These are phyloP conservation scores for Alternaria sp. DNA, from an alignment of 2,329 filamentous ascomycete species.

Conservation along the genomic window DNA sequence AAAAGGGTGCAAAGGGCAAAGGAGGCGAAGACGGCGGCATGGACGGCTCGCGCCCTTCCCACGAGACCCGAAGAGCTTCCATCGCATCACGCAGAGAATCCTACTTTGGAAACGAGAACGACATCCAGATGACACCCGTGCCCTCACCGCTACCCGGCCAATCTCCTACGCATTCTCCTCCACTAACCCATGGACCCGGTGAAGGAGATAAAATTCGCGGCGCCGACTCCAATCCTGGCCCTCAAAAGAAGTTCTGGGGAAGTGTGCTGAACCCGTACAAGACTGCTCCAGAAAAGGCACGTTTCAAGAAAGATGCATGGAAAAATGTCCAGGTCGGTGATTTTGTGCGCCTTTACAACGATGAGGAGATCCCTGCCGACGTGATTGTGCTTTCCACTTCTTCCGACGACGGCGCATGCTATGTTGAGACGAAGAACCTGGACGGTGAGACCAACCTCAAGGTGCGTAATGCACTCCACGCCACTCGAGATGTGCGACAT, in stretches of 20 bases:
- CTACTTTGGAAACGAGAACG: conserved; percentile 63
- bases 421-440: conserved; percentile 97
- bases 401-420: conserved; percentile 92
- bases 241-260: conserved; percentile 65
- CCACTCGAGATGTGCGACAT: conserved; percentile 82
- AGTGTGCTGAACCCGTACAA: conserved; percentile 78
- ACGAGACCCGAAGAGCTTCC: conserved; percentile 69
- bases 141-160: conserved; percentile 75
- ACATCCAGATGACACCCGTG: conserved; percentile 96
- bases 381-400: conserved; percentile 92
- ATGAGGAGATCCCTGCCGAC: conserved; percentile 94
- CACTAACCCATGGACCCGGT: conserved; percentile 37
- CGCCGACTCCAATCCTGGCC: conserved; percentile 31
- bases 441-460: conserved; percentile 98
- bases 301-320: conserved; percentile 94
- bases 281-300: conserved; percentile 72
- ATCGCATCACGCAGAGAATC: conserved; percentile 64
- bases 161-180: conserved; percentile 39
- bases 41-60: conserved; percentile 70
- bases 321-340: conserved; percentile 96
- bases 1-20: conserved; percentile 46
- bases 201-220: conserved; percentile 40
- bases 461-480: conserved; percentile 88
- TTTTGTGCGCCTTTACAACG: conserved; percentile 94
- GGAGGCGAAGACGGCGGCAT: conserved; percentile 59